A percentile compares a stretch with the other conserved stretches of the same genome.
These are phyloP conservation scores for Paecilomyces formosus DNA, from an alignment of 2,329 filamentous ascomycete genomes.

Conservation along the genomic window DNA sequence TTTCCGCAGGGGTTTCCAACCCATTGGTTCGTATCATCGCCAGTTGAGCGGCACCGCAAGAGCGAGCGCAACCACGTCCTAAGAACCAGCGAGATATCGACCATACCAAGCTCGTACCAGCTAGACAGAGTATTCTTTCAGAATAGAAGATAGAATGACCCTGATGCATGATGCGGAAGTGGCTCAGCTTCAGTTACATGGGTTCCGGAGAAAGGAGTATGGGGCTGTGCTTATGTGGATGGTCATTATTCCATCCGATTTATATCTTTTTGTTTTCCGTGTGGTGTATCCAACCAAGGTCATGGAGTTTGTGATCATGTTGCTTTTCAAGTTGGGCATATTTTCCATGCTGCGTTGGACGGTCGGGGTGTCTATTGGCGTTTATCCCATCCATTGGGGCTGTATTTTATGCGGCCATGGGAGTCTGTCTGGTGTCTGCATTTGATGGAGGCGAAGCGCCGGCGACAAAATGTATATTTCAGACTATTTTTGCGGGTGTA, in stretches of 20 bases:
- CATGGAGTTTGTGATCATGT: background rate
- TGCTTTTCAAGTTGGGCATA: background rate
- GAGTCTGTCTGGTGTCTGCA: background rate
- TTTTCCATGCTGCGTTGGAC: background rate
- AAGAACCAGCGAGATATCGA: background rate
- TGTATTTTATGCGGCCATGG: background rate
- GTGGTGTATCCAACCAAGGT: background rate
- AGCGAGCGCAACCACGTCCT: slow-evolving; percentile 21
- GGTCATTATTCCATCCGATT: background rate
- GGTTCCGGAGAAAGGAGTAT: background rate
- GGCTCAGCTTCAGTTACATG: background rate
- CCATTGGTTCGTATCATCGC: slow-evolving; percentile 40
- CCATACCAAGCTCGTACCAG: background rate
- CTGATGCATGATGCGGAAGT: background rate
- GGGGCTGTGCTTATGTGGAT: background rate
- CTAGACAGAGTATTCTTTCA: background rate
- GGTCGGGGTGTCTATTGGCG: background rate
- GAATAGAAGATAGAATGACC: background rate
- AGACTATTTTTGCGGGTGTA: background rate
- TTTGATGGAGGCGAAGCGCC: background rate
- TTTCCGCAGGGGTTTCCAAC: slow-evolving; percentile 37
- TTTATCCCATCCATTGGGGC: background rate
- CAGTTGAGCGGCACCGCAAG: slow-evolving; percentile 33
- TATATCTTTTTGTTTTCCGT: background rate
- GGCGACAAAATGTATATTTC: background rate